phyloP scores from a whole-genome alignment of 164 flowering plant genomes.

The Annona cherimola region DNA sequence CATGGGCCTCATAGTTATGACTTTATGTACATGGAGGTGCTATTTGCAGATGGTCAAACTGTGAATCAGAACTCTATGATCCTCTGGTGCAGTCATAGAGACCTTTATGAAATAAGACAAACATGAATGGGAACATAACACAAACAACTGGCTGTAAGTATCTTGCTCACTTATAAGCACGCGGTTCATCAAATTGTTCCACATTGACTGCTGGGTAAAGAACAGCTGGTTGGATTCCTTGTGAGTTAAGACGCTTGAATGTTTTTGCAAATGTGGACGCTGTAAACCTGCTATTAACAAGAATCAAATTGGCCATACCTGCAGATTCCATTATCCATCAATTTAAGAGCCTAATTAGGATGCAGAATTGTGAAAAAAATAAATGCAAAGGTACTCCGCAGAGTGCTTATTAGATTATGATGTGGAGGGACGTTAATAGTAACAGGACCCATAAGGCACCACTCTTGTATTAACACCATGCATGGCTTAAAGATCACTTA shows the following conservation, averaged over 20 bases:
- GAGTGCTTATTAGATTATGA: not conserved
- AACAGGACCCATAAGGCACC: not conserved
- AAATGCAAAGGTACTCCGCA: slow-evolving; percentile 5
- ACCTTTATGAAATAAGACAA: not conserved
- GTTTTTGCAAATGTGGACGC: slow-evolving; percentile 84
- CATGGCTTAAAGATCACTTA: not conserved
- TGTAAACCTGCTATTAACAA: slow-evolving; percentile 91
- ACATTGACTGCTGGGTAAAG: slow-evolving; percentile 91
- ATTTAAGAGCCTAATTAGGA: not conserved
- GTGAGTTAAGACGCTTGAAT: slow-evolving; percentile 63
- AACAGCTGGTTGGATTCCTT: slow-evolving; percentile 71
- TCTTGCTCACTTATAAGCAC: slow-evolving; percentile 51
- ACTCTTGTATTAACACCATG: not conserved
- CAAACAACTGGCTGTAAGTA: slow-evolving; percentile 25
- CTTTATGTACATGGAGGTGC: not conserved
- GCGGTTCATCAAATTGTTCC: slow-evolving; percentile 69
- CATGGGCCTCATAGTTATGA: not conserved
- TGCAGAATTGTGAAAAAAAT: not conserved
- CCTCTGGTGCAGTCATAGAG: not conserved
- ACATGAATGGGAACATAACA: slow-evolving; percentile 13
- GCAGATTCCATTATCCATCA: slow-evolving; percentile 13
- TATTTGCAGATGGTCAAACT: not conserved
- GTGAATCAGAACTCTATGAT: not conserved
- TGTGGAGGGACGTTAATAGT: not conserved
- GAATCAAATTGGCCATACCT: slow-evolving; percentile 94